Percentiles rank a stretch among this genome's conserved stretches.
Conservation (phyloP, 176 grass and related monocot species). For the Tillandsia leiboldiana region DNA sequence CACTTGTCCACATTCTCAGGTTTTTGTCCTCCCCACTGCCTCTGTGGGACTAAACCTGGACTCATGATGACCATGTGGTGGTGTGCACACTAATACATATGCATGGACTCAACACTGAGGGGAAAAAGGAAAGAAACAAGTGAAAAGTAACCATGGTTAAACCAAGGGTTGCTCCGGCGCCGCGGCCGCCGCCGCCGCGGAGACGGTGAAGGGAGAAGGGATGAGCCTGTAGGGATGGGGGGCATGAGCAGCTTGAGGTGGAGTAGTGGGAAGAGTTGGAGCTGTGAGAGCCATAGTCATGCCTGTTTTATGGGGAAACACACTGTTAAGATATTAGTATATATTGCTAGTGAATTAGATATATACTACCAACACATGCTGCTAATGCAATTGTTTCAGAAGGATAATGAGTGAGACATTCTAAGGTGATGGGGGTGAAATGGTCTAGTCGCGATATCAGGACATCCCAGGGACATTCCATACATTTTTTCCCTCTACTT, state of each 20-base stretch:
- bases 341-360: background rate
- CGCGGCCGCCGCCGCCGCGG: conserved; percentile 33
- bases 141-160: conserved; percentile 82
- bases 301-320: conserved; percentile 90
- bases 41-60: conserved; percentile 48
- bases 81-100: background rate
- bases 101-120: conserved; percentile 20
- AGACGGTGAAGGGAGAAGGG: conserved; percentile 63
- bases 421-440: too few species aligned
- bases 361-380: background rate
- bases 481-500: background rate
- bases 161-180: conserved; percentile 88
- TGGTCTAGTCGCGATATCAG: too few species aligned
- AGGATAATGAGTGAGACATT: too few species aligned
- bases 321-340: conserved; percentile 81
- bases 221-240: conserved; percentile 69
- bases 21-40: conserved; percentile 3
- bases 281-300: conserved; percentile 83
- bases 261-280: conserved; percentile 57
- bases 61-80: conserved; percentile 16
- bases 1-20: conserved; percentile 14
- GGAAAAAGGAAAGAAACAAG: conserved; percentile 28
- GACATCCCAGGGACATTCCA: too few species aligned
- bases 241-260: conserved; percentile 56
- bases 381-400: background rate